Percentiles rank a stretch among this genome's conserved stretches.
Evolutionary conservation across 2,329 filamentous ascomycete species (phyloP).

Genomic region (Colletotrichum noveboracense): DNA sequence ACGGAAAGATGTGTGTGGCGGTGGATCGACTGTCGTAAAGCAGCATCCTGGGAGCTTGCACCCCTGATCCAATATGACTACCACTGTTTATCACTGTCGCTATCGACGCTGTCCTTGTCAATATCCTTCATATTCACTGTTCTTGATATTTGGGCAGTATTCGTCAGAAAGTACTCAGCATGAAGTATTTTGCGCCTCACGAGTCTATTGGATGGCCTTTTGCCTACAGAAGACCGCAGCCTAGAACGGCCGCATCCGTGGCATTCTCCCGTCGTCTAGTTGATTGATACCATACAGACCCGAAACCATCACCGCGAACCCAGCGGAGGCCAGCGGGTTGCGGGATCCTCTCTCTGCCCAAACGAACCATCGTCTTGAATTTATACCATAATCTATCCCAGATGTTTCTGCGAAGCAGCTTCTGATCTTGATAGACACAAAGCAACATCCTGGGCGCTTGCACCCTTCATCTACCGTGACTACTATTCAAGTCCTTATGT

Average conservation of each 20-base stretch:
- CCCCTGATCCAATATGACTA: neutral
- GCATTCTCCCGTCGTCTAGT: neutral
- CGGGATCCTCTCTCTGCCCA: neutral
- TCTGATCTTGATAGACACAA: too few relatives aligned
- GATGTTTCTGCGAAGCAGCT: neutral
- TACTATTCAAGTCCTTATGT: too few relatives aligned
- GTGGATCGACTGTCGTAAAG: neutral
- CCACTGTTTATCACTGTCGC: neutral
- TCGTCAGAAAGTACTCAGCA: neutral
- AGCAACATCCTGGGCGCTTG: too few relatives aligned
- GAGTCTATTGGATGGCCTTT: neutral
- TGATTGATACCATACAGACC: neutral
- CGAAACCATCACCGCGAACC: neutral
- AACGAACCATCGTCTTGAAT: neutral
- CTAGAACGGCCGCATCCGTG: neutral
- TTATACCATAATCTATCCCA: neutral
- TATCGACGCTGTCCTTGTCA: neutral
- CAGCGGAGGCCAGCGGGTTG: neutral
- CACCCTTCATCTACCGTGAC: too few relatives aligned
- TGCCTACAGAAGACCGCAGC: neutral
- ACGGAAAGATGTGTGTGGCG: neutral
- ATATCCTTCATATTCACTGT: fast-evolving
- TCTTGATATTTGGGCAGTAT: neutral
- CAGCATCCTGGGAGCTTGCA: neutral
- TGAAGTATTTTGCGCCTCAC: neutral